Evolutionary conservation across 1,284 basidiomycete genomes (phyloP).

Genomic region (Cryptococcus sp.): DNA sequence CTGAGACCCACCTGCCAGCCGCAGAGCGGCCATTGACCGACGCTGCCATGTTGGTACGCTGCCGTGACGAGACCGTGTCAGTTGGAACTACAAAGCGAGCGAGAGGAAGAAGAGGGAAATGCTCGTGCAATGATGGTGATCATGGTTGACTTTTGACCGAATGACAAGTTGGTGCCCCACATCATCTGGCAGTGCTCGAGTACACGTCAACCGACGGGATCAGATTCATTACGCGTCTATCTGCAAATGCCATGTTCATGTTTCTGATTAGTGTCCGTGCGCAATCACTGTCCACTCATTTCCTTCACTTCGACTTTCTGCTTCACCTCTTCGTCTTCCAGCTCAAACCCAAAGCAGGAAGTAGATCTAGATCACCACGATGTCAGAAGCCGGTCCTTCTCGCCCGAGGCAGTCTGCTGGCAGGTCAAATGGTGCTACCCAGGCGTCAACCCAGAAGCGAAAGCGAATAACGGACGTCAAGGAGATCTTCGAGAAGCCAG

Average conservation of each 20-base stretch:
- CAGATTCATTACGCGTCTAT: too few species aligned
- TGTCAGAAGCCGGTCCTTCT: constrained; percentile 17
- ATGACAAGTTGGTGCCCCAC: too few species aligned
- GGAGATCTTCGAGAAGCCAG: constrained; percentile 35
- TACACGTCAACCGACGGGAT: too few species aligned
- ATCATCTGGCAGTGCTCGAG: too few species aligned
- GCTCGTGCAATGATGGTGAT: too few species aligned
- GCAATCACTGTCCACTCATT: too few species aligned
- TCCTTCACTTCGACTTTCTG: background rate
- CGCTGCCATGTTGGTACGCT: background rate
- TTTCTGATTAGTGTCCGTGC: too few species aligned
- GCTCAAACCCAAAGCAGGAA: background rate
- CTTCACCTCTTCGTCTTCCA: background rate
- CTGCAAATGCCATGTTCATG: too few species aligned
- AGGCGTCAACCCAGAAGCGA: constrained; percentile 8
- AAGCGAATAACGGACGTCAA: constrained; percentile 15
- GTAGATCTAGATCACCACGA: background rate
- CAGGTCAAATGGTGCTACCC: background rate
- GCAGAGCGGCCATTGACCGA: constrained; percentile 7
- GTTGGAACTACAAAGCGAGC: constrained; percentile 3
- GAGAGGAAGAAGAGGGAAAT: constrained; percentile 5
- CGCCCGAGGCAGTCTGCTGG: background rate
- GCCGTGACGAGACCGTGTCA: background rate
- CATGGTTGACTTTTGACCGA: too few species aligned
- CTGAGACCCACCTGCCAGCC: constrained; percentile 9